Evolutionary conservation across 345 rosid genomes (phyloP).

Genomic region (Chamaenerion angustifolium): DNA sequence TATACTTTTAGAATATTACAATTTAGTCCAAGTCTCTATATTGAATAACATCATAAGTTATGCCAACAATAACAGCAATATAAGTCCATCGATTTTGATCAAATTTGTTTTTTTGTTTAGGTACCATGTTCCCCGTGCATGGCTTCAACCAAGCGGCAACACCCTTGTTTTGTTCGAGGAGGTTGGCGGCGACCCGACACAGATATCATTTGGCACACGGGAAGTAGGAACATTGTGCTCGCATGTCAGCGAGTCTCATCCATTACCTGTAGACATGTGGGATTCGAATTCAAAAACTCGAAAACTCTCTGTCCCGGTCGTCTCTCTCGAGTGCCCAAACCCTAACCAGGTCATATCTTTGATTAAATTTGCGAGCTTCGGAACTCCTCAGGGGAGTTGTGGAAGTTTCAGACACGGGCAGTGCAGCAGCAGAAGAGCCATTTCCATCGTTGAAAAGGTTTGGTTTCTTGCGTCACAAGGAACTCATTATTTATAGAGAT

Average conservation of each 20-base stretch:
- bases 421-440: slow-evolving; percentile 45
- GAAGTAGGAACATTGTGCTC: slow-evolving; percentile 44
- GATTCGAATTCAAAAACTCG: slow-evolving; percentile 28
- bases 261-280: slow-evolving; percentile 64
- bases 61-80: too few species aligned
- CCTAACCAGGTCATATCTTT: slow-evolving; percentile 66
- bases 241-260: slow-evolving; percentile 62
- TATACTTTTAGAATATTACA: too few species aligned
- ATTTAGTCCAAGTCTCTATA: too few species aligned
- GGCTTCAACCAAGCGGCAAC: slow-evolving; percentile 64
- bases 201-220: slow-evolving; percentile 41
- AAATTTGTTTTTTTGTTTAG: slow-evolving; percentile 26
- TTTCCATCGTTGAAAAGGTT: slow-evolving; percentile 59
- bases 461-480: neutral
- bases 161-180: slow-evolving; percentile 79
- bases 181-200: slow-evolving; percentile 73
- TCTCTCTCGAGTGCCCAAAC: slow-evolving; percentile 41
- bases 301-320: slow-evolving; percentile 26
- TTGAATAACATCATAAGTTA: too few species aligned
- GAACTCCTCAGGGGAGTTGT: slow-evolving; percentile 70
- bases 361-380: slow-evolving; percentile 70
- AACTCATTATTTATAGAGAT: too few species aligned
- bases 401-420: slow-evolving; percentile 58
- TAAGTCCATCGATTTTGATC: too few species aligned
- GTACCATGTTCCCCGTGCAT: slow-evolving; percentile 86